Base-by-base conservation (phyloP, 1,284 basidiomycete species). In the Boletus nobilissimus region DNA sequence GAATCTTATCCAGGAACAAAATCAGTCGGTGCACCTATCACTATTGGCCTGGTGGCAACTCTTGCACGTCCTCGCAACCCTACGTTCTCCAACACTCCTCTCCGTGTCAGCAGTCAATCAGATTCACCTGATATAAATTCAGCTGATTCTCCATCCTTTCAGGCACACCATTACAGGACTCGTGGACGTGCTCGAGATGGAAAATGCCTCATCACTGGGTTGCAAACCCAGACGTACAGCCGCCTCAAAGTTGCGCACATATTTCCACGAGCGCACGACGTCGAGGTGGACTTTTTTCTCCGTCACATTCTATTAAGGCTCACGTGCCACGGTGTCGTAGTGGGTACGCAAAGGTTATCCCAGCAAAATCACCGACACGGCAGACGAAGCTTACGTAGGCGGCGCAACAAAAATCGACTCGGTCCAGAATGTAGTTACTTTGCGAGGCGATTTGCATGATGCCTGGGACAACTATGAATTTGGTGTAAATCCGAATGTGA, bases 171-270 rank as follows among this genome's bases (percentile, higher is more conserved):
- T 29, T 73, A 73, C 24, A 19, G 24, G 46, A n/a, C 64, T 36
- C 51, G 72, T 68, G 64, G 72, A n/a, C 39, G 29, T 57, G 43
- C 57, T 40, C 66, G 71, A 67, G 71, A 72, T 19, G 71, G 71
- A 24, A 73, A 73, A 68, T 73, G 72, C 26, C 72, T 73, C 16
- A 22, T 73, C 64, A 73, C 64, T 13, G 72, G 72, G 36, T 54
- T 73, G 11, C 46, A 60, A 57, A 67, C 51, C 3, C 63, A 73
- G 48, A 73, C 64, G 8, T 67, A 66, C 39, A 69, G 64, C 26
- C 72, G 64, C n/a, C 64, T 73, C 9, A 29, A 68, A 14, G 64
- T 73, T 29, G 51, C 39, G 7, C 72, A 73, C 39, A 67, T 73
- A 67, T 73, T 73, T 73, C 64, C 72, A 57, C 72, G 38, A 29